Percentiles rank a stretch among this genome's conserved stretches.
These are phyloP conservation scores for Incumbomyces lentus DNA, from an alignment of 2,329 filamentous ascomycete species.

Conservation along the genomic window DNA sequence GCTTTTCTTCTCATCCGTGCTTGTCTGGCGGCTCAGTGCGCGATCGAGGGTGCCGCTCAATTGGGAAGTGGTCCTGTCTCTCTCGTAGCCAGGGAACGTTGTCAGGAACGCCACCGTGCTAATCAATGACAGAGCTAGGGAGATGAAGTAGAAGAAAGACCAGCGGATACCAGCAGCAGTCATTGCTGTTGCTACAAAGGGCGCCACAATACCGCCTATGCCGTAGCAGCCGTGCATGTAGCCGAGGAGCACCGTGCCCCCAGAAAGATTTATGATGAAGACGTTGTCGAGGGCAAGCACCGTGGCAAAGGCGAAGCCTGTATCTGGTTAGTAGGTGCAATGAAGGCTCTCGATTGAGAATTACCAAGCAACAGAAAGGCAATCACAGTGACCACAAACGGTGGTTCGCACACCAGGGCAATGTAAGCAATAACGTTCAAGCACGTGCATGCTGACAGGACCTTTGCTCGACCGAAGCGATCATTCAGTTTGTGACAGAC, in stretches of 20 bases:
- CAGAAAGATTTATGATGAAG: conserved; percentile 44
- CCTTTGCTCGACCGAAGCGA: conserved; percentile 42
- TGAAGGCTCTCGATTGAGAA: not conserved
- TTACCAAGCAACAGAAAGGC: conserved; percentile 60
- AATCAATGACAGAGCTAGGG: conserved; percentile 46
- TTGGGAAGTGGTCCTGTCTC: conserved; percentile 40
- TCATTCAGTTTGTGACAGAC: conserved; percentile 54
- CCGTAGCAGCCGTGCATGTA: conserved; percentile 36
- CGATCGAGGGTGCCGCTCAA: conserved; percentile 34
- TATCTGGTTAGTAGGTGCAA: not conserved
- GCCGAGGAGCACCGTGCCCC: conserved; percentile 40
- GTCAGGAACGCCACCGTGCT: conserved; percentile 52
- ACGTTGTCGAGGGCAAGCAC: conserved; percentile 47
- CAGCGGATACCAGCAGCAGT: conserved; percentile 52
- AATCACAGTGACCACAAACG: conserved; percentile 57
- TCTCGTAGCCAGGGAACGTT: conserved; percentile 61
- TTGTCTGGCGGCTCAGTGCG: conserved; percentile 32
- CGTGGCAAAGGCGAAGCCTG: conserved; percentile 39
- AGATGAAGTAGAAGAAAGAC: conserved; percentile 64
- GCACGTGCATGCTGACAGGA: conserved; percentile 54
- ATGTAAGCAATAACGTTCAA: conserved; percentile 51
- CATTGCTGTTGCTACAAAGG: conserved; percentile 64
- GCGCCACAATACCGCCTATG: conserved; percentile 52
- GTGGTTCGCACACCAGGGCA: conserved; percentile 56
- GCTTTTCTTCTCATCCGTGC: conserved; percentile 20